Base-by-base conservation (phyloP, 2,329 filamentous ascomycete species). In the Tolypocladium capitatum region DNA sequence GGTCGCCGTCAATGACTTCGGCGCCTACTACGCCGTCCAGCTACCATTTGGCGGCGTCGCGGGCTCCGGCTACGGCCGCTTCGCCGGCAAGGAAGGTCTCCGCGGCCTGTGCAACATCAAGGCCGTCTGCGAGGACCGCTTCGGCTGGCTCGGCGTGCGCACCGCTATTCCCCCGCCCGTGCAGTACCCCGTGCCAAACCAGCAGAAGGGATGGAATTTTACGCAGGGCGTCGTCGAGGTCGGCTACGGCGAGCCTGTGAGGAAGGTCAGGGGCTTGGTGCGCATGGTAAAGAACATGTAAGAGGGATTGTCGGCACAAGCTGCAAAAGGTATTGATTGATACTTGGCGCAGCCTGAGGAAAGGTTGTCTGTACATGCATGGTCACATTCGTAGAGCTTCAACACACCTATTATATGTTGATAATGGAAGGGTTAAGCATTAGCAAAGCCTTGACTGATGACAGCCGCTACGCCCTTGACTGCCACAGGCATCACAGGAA, bases 1-100 rank as follows among this genome's bases (percentile, higher is more conserved):
- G 85, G 86, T 97, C 0, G 81, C 88, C 24, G 79, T 98, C 56
- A 98, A 98, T 63, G 92, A 98, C 68, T 98, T 98, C 60, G 92
- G 83, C 20, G 84, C 81, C 28, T 96, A 82, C 65, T 98, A 98
- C 62, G 88, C 91, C 46, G 90, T 94, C 8, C 89, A 95, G 66
- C 69, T 98, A 35, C 92, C 92, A 0, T 98, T 98, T 65, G 92
- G 92, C 34, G 92, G 90, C 47, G 81, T 86, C n/a, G 81, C 79
- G 49, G 91, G 89, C 1, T 94, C 86, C 24, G 92, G 86, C 0
- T 97, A 97, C 63, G 92, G 92, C 1, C 76, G 91, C 3, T 98
- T 98, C 66, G 91, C 88, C 0, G 92, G 89, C 24, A 82, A 86
- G 54, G 92, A 98, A 63, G 92, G 92, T 0, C 68, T 98, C 21